Base-by-base conservation (phyloP, 2,329 filamentous ascomycete species). In the Cytospora schulzeri region DNA sequence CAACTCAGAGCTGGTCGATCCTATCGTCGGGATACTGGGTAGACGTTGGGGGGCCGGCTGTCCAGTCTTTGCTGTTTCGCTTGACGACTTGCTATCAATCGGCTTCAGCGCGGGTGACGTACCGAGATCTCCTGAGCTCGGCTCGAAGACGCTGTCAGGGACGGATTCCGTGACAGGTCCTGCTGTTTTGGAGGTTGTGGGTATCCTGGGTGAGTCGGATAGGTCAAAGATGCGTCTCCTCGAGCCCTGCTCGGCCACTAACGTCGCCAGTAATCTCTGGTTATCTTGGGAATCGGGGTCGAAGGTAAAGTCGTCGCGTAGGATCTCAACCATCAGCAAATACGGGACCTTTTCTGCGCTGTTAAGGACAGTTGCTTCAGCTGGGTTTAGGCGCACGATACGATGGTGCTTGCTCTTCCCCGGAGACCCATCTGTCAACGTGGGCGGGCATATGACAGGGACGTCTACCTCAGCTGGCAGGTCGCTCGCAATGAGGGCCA, bases 321-420 rank as follows among this genome's bases (percentile, higher is more conserved):
- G 77, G 26, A 95, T 88, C 73, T 95, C 91, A 2, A 94, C 86
- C 91, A 95, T 93, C 31, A 95, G 82, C 57, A 95, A 77, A 76
- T 93, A 95, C 1, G 91, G 91, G 53, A 95, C 91, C 73, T 93
- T 91, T 74, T 95, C 91, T 5, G 91, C 91, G 73, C 91, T 95
- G 76, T 95, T 95, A 59, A 95, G 78, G 62, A 93, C 92, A 0
- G 91, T 94, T 7, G 91, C 89, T 76, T 95, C 91, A 1, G 91
- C 90, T 8, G 91, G 92, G 71, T 93, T 95, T 57, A 95, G 82
- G 45, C 91, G 86, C 54, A 95, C 91, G 65, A 95, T 92, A 41
- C 91, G 87, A 73, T 95, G 91, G 74, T 95, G 92, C 62, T 85
- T 86, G 72, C 91, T 93, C 72, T 87, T 88, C 29, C 89, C 86